These are phyloP conservation scores for Polytrichum commune DNA, from an alignment of 225 moss, liverwort and hornwort genomes.

Conservation along the genomic window DNA sequence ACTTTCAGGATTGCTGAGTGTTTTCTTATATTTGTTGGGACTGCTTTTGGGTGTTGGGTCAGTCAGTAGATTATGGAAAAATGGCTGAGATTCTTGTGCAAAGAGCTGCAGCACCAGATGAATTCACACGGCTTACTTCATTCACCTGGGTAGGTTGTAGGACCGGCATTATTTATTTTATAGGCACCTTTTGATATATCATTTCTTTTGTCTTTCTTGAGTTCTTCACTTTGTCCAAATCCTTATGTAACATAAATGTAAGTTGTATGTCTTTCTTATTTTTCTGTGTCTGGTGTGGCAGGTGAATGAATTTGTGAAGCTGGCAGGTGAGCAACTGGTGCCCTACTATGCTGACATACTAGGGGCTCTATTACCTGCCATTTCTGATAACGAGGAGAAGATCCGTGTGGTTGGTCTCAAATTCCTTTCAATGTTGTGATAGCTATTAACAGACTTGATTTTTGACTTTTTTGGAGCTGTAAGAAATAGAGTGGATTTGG, in stretches of 20 bases:
- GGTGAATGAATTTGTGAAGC: constrained; percentile 96
- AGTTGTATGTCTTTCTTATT: background rate
- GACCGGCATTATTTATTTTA: no score
- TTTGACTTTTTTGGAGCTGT: no score
- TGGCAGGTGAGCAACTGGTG: constrained; percentile 91
- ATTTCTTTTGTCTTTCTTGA: no score
- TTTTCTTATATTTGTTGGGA: background rate
- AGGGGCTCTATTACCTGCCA: constrained; percentile 87
- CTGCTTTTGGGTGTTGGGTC: constrained; percentile 9
- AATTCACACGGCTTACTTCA: constrained; percentile 86
- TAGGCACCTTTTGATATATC: no score
- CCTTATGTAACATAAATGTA: no score
- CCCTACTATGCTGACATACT: constrained; percentile 83
- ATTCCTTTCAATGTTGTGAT: no score
- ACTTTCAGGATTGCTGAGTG: background rate
- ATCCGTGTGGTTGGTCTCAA: constrained; percentile 76
- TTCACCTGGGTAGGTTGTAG: constrained; percentile 73
- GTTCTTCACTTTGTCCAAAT: no score
- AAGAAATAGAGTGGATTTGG: no score
- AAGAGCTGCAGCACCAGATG: constrained; percentile 76
- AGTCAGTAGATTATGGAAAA: constrained; percentile 98
- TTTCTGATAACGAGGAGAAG: constrained; percentile 93
- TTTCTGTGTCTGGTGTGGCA: constrained; percentile 14
- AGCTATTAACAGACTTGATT: no score
- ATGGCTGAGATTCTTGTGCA: constrained; percentile 98